phyloP scores from a whole-genome alignment of 1,284 basidiomycete genomes.

The Coniferiporia weirii region DNA sequence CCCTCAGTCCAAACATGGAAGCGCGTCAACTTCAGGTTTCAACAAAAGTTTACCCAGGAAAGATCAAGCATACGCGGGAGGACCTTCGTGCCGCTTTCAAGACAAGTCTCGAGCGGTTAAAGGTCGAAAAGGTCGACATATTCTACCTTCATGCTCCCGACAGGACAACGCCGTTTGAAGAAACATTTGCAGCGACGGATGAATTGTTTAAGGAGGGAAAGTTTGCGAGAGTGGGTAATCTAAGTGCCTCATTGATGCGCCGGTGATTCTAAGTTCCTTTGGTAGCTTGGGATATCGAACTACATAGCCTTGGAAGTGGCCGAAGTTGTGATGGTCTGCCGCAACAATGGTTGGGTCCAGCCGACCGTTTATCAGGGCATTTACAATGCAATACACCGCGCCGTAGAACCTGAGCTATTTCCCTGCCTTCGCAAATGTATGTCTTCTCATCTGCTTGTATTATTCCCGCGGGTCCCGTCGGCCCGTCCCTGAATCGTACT shows the following conservation, averaged over 20 bases:
- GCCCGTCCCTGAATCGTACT: slow-evolving; percentile 20
- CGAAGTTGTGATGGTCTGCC: slow-evolving; percentile 52
- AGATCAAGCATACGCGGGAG: not conserved
- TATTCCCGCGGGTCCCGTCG: slow-evolving; percentile 55
- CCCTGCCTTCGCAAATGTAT: not conserved
- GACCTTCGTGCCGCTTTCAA: not conserved
- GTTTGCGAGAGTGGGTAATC: too few relatives aligned
- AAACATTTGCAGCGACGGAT: slow-evolving; percentile 43
- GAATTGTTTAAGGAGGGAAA: slow-evolving; percentile 44
- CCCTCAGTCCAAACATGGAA: not conserved
- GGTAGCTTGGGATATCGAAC: not conserved
- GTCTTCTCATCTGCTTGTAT: slow-evolving; percentile 49
- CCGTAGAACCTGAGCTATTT: not conserved
- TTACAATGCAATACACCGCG: slow-evolving; percentile 45
- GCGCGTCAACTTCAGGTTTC: not conserved
- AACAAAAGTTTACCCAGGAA: not conserved
- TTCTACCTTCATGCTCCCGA: slow-evolving; percentile 55
- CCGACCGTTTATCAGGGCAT: slow-evolving; percentile 67
- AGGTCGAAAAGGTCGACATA: slow-evolving; percentile 33
- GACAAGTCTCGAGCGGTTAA: not conserved
- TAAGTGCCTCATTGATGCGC: too few relatives aligned
- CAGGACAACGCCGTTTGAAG: slow-evolving; percentile 39
- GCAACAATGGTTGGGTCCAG: slow-evolving; percentile 48
- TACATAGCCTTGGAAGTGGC: slow-evolving; percentile 49
- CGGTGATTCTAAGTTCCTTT: not conserved